Percentiles rank a stretch among this genome's conserved stretches.
phyloP scores from a whole-genome alignment of 2,329 filamentous ascomycete genomes.

The Hypoxylon sp. region DNA sequence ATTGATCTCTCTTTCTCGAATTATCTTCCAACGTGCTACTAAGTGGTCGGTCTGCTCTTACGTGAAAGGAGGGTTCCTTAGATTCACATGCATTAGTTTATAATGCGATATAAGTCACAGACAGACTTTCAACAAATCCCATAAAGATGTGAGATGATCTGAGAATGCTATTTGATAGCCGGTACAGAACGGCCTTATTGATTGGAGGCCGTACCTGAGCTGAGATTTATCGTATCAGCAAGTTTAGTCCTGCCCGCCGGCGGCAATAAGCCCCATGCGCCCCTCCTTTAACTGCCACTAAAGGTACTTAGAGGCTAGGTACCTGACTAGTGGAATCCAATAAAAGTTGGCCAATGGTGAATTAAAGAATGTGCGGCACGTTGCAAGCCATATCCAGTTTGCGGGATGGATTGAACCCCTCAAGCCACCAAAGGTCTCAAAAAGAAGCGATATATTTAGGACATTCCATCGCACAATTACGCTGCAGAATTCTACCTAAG shows the following conservation, averaged over 20 bases:
- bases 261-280: conserved; percentile 33
- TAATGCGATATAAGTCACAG: conserved; percentile 8
- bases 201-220: conserved; percentile 36
- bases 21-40: background rate
- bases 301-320: conserved; percentile 32
- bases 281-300: conserved; percentile 7
- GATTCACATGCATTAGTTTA: conserved; percentile 21
- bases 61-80: conserved; percentile 6
- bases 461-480: conserved; percentile 2
- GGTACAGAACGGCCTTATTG: conserved; percentile 6
- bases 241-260: conserved; percentile 22
- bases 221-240: conserved; percentile 27
- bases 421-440: conserved; percentile 5
- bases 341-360: conserved; percentile 26
- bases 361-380: conserved; percentile 22
- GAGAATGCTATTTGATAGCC: conserved; percentile 14
- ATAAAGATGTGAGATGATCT: conserved; percentile 12
- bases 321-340: conserved; percentile 24
- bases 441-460: background rate
- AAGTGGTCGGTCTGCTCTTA: background rate
- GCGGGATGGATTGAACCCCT: conserved; percentile 11
- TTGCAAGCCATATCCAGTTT: conserved; percentile 14
- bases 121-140: conserved; percentile 16
- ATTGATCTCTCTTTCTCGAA: background rate
- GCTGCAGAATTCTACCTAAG: background rate